phyloP scores from a whole-genome alignment of 1,139 yeast species.

The Candida gigantensis region DNA sequence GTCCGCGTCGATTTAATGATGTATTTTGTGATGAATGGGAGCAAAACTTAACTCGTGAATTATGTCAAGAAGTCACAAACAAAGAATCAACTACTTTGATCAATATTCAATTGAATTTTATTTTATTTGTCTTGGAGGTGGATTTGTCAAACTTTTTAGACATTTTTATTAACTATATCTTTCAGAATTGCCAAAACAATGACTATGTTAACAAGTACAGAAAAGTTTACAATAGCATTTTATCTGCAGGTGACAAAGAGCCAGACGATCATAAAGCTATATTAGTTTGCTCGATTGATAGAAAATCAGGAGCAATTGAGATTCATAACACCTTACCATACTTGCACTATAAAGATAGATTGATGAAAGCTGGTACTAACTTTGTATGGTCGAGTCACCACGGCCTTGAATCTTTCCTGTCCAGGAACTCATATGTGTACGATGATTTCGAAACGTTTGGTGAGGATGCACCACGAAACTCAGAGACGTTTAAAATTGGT shows the following conservation, averaged over 20 bases:
- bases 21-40: conserved; percentile 19
- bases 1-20: conserved; percentile 10
- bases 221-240: conserved; percentile 12
- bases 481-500: conserved; percentile 11
- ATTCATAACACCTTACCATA: conserved; percentile 21
- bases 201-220: conserved; percentile 13
- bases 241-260: conserved; percentile 13
- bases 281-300: conserved; percentile 33
- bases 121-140: conserved; percentile 33
- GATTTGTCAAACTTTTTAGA: conserved; percentile 29
- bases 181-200: conserved; percentile 12
- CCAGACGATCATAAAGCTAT: conserved; percentile 14
- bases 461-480: conserved; percentile 12
- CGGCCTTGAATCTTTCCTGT: conserved; percentile 4
- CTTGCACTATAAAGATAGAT: conserved; percentile 17
- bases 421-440: conserved; percentile 13
- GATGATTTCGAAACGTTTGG: conserved; percentile 18
- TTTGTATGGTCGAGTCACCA: conserved; percentile 12
- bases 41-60: conserved; percentile 13
- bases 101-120: conserved; percentile 40
- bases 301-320: conserved; percentile 32
- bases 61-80: conserved; percentile 26
- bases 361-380: conserved; percentile 8
- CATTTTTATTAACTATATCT: conserved; percentile 14
- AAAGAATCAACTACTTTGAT: conserved; percentile 23